Base-by-base conservation (phyloP, 192 early-diverging fungal genomes). In the Backusella liffmaniae region DNA sequence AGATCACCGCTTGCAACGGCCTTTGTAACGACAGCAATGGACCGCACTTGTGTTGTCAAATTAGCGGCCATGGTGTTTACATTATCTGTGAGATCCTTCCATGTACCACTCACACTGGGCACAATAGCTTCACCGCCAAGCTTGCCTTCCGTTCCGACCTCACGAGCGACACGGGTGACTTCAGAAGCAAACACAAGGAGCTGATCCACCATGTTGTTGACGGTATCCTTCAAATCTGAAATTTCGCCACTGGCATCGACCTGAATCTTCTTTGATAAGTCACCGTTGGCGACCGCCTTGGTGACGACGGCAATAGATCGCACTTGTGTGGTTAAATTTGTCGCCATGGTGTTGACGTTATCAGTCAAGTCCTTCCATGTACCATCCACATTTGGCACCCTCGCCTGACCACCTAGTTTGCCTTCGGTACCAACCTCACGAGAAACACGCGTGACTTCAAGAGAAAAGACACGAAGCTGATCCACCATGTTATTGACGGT, bases 191-290 rank as follows among this genome's bases (percentile, higher is more conserved):
- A 88, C 3, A 86, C 85, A 21, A 91, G 89, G 36, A 95, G 82
- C 79, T 49, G 91, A 76, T 78, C 90, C 85, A 94, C 91, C 92
- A 95, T 95, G 62, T 90, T 85, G 77, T 95, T 92, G 74, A 94
- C 92, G 83, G 88, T 89, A 67, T 85, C 88, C 80, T 92, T 91
- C 72, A 88, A 67, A 85, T 88, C 91, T 18, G 66, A 42, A n/a
- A 92, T 92, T 75, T 92, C 91, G 46, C 91, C 91, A 76, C 85
- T 82, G 0, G 88, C 88, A 53, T 90, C 87, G 15, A 91, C 79
- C 51, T 87, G 89, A 74, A 92, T 91, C 76, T 89, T 81, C n/a
- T 82, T 78, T 21, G 85, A 86, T 62, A 87, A 85, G 73, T 90
- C 87, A 26, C 87, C 88, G 12, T 79, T 83, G 10, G 88, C 82